Evolutionary conservation across 768 basidiomycete species (phyloP), one percentile per base, ranked within the genome.

Genomic region (Mycena vitilis): DNA sequence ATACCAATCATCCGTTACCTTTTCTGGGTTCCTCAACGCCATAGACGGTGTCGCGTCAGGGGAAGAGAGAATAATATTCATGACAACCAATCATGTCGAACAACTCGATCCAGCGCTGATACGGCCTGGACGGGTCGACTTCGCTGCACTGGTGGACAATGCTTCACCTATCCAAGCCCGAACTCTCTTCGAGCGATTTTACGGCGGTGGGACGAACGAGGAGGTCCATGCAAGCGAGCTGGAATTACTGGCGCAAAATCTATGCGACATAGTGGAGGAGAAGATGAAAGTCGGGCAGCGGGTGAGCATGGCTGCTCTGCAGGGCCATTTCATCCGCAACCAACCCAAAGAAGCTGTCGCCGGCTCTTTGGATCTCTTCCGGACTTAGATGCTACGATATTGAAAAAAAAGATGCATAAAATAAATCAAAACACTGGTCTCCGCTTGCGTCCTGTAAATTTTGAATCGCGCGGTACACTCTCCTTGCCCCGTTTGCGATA

Each of bases 1-100:
- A 30, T 97, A 95, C 77, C 95, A 96, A 80, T 96, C 95, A 0
- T 93, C 93, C 15, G 92, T 99, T 42, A 99, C 98, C 5, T 99
- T 99, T 81, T 98, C 97, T 10, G 98, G 98, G 34, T 94, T 99
- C 76, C 82, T 99, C 49, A 99, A 99, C 74, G 96, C 96, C 16
- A 84, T 99, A 4, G 98, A 99, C 75, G 98, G 98, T 20, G 97
- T 99, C 36, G 97, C 95, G 6, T 98, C 97, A 13, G 95, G 96
- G 48, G 96, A 98, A 81, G 96, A 98, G 75, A 91, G 98, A n/a
- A 91, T 99, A 76, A 89, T 99, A 42, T 99, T 99, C 81, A 94
- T 99, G 91, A 99, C 98, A 0, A 99, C 98, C n/a, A 99, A 99
- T 78, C 98, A 99, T 74, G 77, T 94, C 61, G 89, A 93, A 67